Percentiles rank a stretch among this genome's conserved stretches.
phyloP scores from a whole-genome alignment of 2,329 filamentous ascomycete species.

The Pseudocercospora musae region DNA sequence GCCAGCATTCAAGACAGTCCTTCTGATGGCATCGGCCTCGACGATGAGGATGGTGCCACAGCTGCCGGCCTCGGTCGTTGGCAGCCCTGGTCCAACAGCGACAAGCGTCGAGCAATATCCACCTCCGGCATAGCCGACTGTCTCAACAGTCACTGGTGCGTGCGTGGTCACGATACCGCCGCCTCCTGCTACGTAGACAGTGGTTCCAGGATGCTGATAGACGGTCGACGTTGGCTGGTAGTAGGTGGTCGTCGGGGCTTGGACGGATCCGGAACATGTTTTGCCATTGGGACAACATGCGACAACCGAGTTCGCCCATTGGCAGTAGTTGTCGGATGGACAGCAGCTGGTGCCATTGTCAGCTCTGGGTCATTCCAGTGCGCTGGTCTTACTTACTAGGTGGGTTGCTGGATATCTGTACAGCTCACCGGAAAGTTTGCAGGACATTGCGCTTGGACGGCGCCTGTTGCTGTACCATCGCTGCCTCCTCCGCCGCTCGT shows the following conservation, averaged over 20 bases:
- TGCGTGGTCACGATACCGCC: constrained; percentile 17
- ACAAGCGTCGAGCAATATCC: constrained; percentile 36
- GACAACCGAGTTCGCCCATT: constrained; percentile 32
- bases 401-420: constrained; percentile 40
- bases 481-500: constrained; percentile 15
- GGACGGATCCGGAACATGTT: constrained; percentile 30
- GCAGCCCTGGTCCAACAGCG: constrained; percentile 33
- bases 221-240: constrained; percentile 21
- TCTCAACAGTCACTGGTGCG: constrained; percentile 12
- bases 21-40: constrained; percentile 20
- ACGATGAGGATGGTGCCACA: constrained; percentile 39
- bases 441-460: constrained; percentile 37
- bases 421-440: constrained; percentile 41
- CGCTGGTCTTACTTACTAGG: constrained; percentile 38
- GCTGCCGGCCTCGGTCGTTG: constrained; percentile 31
- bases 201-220: constrained; percentile 21
- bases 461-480: constrained; percentile 15
- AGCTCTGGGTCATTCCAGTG: neutral
- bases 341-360: constrained; percentile 31
- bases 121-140: constrained; percentile 19
- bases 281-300: constrained; percentile 35
- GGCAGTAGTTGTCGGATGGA: constrained; percentile 32
- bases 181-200: constrained; percentile 23
- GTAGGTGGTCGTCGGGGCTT: constrained; percentile 24
- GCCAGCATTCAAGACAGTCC: constrained; percentile 16